A percentile compares a stretch with the other conserved stretches of the same genome.
Evolutionary conservation across 1,284 basidiomycete genomes (phyloP).

Genomic region (Ganoderma lingzhi): DNA sequence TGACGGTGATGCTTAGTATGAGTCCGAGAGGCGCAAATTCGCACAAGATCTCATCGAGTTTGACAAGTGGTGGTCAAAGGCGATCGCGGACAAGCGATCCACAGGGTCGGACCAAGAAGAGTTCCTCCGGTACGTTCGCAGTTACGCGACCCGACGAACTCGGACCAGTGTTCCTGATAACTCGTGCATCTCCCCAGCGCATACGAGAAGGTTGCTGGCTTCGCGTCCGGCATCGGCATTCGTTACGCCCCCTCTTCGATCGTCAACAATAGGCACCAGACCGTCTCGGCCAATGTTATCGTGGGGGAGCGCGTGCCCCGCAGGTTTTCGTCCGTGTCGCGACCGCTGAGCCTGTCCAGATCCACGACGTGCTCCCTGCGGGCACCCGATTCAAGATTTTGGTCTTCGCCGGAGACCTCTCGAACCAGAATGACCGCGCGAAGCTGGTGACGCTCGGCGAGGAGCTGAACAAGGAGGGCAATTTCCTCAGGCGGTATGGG

Average conservation of each 20-base stretch:
- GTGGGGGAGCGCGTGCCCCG: conserved; percentile 70
- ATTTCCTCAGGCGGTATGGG: conserved; percentile 47
- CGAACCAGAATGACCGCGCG: conserved; percentile 46
- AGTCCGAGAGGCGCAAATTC: conserved; percentile 71
- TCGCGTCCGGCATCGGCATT: conserved; percentile 72
- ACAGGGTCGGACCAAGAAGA: conserved; percentile 66
- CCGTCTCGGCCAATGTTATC: conserved; percentile 54
- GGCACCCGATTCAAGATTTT: conserved; percentile 76
- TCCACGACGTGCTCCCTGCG: conserved; percentile 74
- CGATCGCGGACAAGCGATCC: conserved; percentile 81
- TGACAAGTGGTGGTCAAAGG: conserved; percentile 76
- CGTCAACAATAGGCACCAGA: conserved; percentile 54
- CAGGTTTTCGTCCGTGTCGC: conserved; percentile 69
- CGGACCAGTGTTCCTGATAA: not conserved
- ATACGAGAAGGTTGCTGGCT: conserved; percentile 52
- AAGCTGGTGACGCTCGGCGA: conserved; percentile 54
- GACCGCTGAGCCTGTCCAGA: conserved; percentile 67
- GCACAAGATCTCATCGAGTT: conserved; percentile 85
- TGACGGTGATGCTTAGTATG: conserved; percentile 67
- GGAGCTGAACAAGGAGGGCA: conserved; percentile 47
- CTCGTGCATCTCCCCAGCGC: conserved; percentile 58
- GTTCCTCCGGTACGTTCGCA: conserved; percentile 59
- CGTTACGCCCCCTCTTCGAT: conserved; percentile 65
- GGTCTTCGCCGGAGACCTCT: conserved; percentile 52
- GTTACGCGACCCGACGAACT: not conserved